Evolutionary conservation across 2,329 filamentous ascomycete genomes (phyloP).

Genomic region (Curvularia sp.): DNA sequence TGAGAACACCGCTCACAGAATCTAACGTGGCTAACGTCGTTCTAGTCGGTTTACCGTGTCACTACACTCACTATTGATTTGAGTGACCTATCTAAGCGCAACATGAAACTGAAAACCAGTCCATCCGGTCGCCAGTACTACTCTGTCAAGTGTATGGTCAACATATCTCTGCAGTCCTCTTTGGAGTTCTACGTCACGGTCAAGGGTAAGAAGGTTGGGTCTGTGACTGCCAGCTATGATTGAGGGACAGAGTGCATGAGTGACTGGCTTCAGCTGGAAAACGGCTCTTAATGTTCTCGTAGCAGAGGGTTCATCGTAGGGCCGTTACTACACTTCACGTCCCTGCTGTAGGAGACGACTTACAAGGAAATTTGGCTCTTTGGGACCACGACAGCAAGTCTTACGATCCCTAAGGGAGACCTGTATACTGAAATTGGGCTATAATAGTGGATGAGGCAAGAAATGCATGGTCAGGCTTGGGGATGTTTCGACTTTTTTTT

Average conservation of each 20-base stretch:
- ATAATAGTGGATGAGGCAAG: no score
- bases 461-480: no score
- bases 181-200: slow-evolving; percentile 27
- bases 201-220: slow-evolving; percentile 19
- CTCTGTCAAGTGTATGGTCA: not conserved
- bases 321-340: not conserved
- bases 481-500: no score
- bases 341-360: not conserved
- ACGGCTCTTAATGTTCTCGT: not conserved
- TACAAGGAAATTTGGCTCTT: no score
- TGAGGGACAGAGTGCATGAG: not conserved
- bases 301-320: not conserved
- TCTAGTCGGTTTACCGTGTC: slow-evolving; percentile 13
- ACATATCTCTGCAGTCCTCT: slow-evolving; percentile 26
- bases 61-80: slow-evolving; percentile 22
- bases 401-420: not conserved
- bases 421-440: no score
- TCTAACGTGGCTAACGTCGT: not conserved
- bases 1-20: not conserved
- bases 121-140: slow-evolving; percentile 4
- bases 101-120: not conserved
- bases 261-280: no score
- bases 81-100: slow-evolving; percentile 10
- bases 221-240: slow-evolving; percentile 25
- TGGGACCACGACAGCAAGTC: no score